These are phyloP conservation scores for Withania somnifera DNA, from an alignment of 305 asterid genomes.

Conservation along the genomic window DNA sequence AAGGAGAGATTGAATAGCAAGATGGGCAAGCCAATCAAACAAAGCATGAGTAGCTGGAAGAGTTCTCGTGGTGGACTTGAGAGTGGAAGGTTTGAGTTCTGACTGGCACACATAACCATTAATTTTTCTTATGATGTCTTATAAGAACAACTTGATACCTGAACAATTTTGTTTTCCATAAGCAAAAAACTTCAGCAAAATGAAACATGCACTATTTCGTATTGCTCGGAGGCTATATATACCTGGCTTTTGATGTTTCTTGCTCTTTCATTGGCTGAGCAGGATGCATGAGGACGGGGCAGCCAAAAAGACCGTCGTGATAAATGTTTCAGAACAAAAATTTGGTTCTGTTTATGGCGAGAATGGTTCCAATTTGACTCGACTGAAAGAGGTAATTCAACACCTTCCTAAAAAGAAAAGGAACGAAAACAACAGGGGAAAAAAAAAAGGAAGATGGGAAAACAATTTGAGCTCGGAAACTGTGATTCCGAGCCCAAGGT, in stretches of 20 bases:
- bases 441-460: background rate
- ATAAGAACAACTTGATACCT: background rate
- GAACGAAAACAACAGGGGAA: background rate
- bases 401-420: background rate
- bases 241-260: background rate
- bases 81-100: background rate
- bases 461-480: no score
- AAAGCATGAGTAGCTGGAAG: background rate
- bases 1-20: background rate
- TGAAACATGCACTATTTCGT: background rate
- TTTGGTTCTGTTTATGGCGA: conserved; percentile 41
- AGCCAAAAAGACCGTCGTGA: conserved; percentile 14
- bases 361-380: conserved; percentile 39
- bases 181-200: background rate
- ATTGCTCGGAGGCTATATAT: background rate
- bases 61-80: background rate
- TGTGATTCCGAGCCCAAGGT: background rate
- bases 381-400: conserved; percentile 37
- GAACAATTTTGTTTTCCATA: background rate
- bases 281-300: conserved; percentile 20
- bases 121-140: background rate
- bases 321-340: conserved; percentile 24
- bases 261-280: conserved; percentile 5
- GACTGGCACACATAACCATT: background rate
- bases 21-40: background rate